Conservation (phyloP, 768 basidiomycete species). For the Sarcodon sp. region DNA sequence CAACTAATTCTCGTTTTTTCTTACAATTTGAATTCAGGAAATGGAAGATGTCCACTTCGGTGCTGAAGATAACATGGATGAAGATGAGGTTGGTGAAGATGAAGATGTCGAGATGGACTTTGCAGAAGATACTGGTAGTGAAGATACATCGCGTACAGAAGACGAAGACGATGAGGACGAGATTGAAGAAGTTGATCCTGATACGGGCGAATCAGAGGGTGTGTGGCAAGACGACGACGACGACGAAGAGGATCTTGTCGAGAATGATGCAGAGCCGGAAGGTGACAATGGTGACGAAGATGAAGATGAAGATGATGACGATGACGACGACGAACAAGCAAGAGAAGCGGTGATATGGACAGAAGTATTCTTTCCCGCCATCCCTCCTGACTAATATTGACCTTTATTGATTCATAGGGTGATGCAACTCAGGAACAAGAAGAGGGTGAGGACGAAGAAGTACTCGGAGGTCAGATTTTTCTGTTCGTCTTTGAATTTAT, state of each 20-base stretch:
- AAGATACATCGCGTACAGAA: conserved; percentile 66
- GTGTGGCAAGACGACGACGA: conserved; percentile 58
- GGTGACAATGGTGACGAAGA: conserved; percentile 24
- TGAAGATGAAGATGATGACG: conserved; percentile 20
- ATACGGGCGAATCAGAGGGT: conserved; percentile 42
- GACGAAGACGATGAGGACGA: conserved; percentile 43
- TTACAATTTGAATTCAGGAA: conserved; percentile 35
- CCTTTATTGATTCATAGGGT: conserved; percentile 3
- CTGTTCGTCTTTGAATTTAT: not conserved
- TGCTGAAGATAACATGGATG: conserved; percentile 69
- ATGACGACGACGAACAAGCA: conserved; percentile 26
- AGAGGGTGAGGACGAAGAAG: conserved; percentile 41
- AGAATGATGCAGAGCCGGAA: conserved; percentile 39
- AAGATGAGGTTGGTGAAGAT: conserved; percentile 68
- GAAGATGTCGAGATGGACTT: conserved; percentile 85
- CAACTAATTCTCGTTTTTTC: conserved; percentile 4
- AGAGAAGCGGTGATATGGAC: conserved; percentile 29
- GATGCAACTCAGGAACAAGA: conserved; percentile 23
- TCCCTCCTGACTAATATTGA: not conserved
- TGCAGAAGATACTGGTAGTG: conserved; percentile 72
- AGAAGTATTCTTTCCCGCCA: conserved; percentile 9
- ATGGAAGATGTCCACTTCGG: conserved; percentile 72
- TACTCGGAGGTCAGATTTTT: conserved; percentile 30
- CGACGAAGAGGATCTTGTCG: conserved; percentile 43
- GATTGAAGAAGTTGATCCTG: conserved; percentile 54